Base-by-base conservation (phyloP, 805 yeast genomes). In the Myxozyma sirexii region DNA sequence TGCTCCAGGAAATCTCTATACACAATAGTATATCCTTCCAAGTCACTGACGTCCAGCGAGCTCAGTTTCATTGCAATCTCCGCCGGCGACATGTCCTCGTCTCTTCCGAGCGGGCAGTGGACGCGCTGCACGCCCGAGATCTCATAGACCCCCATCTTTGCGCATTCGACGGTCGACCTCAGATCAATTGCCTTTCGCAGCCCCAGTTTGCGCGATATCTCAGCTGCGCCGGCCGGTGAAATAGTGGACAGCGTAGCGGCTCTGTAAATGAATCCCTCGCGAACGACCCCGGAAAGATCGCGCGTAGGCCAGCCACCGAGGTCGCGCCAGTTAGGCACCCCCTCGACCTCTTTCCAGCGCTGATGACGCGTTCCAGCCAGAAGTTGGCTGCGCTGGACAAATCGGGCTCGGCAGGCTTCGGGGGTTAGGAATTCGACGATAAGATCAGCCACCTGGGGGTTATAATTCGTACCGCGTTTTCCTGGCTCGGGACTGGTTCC, bases 261-360 rank as follows among this genome's bases (percentile, higher is more conserved):
- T 60, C 96, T 80, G 71, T 74, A 90, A 15, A 85, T 67, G 5
- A 79, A 52, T 10, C 84, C 82, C 2, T 85, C 78, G 64, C 87
- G 65, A 69, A 80, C 67, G 10, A 2, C 3, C 5, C 41, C n/a
- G 26, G 23, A 7, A 24, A 21, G 12, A 2, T 37, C 35, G 33
- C 38, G 41, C 0, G 83, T 57, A 4, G 41, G 39, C 82, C 87
- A 90, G 13, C 96, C 96, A 1, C 96, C 97, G 57, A 86, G 70
- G 68, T 90, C 96, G 63, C 97, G 78, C 68, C 88, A 86, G 68
- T 90, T 90, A 42, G 80, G 72, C 21, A 88, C 81, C 0, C 91
- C 92, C 5, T 86, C 88, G 21, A 88, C 79, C 0, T 72, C 53
- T 64, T 83, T 83, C 86, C 88, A 85, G 59, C 92, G 75, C 1